A percentile compares a stretch with the other conserved stretches of the same genome.
Conservation (phyloP, 176 grass and related monocot species). For the Oryza australiensis region DNA sequence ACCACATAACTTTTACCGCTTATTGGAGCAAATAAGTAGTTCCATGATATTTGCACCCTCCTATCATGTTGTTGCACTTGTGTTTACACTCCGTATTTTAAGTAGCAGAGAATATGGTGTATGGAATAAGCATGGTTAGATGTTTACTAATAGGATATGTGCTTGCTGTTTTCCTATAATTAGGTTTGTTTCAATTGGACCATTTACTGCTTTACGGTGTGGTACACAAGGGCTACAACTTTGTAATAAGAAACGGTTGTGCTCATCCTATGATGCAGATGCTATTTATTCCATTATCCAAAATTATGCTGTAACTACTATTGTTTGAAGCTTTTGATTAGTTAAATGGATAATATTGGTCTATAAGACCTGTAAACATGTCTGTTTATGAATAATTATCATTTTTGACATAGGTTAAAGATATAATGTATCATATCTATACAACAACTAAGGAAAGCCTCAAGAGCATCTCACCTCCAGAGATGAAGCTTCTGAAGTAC, state of each 20-base stretch:
- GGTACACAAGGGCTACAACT: not conserved
- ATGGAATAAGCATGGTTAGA: not conserved
- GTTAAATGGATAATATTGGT: conserved; percentile 1
- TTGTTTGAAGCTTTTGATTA: conserved; percentile 29
- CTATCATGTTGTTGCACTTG: not conserved
- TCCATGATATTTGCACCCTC: not conserved
- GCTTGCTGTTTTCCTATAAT: not conserved
- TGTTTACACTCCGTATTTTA: not conserved
- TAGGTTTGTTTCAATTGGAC: not conserved
- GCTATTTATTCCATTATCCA: not conserved
- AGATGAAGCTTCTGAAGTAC: conserved; percentile 90
- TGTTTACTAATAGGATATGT: not conserved
- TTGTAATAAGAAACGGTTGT: not conserved
- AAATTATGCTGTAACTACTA: not conserved
- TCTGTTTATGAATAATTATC: conserved; percentile 18
- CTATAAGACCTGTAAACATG: not conserved
- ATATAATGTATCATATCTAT: conserved; percentile 92
- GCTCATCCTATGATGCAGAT: not conserved
- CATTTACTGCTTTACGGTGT: not conserved
- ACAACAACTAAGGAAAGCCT: conserved; percentile 70
- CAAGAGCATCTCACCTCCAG: conserved; percentile 76
- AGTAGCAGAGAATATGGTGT: not conserved
- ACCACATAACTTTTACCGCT: not conserved
- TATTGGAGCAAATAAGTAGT: not conserved
- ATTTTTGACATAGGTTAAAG: conserved; percentile 61